Conservation (phyloP, 176 grass and related monocot species). For the Leersia perrieri region DNA sequence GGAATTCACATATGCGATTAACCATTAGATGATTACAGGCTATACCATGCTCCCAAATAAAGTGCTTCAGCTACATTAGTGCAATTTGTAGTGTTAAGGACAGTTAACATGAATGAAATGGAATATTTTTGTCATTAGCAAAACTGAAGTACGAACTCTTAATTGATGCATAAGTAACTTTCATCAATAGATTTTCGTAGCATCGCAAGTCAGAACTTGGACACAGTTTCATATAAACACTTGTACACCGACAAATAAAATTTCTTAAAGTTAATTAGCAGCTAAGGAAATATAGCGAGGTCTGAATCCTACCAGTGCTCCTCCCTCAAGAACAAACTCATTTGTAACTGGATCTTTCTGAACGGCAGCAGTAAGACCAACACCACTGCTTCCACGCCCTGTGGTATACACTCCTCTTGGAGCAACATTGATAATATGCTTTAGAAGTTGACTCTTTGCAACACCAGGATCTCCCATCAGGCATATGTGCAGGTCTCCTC, state of each 20-base stretch:
- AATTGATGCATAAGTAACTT: not conserved
- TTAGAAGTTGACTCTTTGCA: conserved; percentile 97
- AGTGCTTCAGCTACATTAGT: not conserved
- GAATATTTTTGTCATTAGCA: not conserved
- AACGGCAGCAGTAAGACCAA: conserved; percentile 95
- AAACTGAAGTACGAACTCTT: not conserved
- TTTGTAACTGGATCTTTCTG: conserved; percentile 95
- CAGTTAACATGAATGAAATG: not conserved
- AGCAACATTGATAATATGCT: conserved; percentile 99
- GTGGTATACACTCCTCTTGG: conserved; percentile 99
- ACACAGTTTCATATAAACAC: conserved; percentile 13
- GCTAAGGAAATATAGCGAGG: conserved; percentile 12
- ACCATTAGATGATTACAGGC: not conserved
- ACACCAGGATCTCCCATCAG: conserved; percentile 99
- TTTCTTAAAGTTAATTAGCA: not conserved
- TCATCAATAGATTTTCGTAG: not conserved
- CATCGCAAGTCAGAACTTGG: not conserved
- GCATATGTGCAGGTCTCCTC: conserved; percentile 97
- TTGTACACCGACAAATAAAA: not conserved
- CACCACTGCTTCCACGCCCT: conserved; percentile 92
- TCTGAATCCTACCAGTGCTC: conserved; percentile 74
- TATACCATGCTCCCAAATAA: conserved; percentile 2
- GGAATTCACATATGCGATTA: not conserved
- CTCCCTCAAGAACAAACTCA: conserved; percentile 99
- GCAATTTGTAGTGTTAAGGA: not conserved